Conservation (phyloP, 2,329 filamentous ascomycete species). For the Epichloe sibirici region DNA sequence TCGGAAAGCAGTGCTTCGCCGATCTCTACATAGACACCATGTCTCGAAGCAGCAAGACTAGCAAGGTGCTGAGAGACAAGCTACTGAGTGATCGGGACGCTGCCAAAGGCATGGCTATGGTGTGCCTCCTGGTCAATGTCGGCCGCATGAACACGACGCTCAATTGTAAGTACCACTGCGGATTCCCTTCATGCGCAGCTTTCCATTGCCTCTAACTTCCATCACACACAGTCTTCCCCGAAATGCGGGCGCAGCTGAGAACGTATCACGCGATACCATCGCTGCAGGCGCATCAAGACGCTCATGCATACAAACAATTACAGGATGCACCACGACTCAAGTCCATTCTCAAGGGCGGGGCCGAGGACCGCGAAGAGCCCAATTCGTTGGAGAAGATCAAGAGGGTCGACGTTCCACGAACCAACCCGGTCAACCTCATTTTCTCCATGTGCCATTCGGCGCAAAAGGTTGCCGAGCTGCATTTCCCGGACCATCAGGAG, state of each 20-base stretch:
- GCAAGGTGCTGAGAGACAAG: slow-evolving; percentile 96
- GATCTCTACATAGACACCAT: slow-evolving; percentile 98
- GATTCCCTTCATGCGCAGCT: neutral
- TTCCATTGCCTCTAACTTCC: neutral
- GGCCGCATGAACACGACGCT: slow-evolving; percentile 98
- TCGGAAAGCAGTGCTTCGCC: slow-evolving; percentile 67
- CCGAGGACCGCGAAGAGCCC: slow-evolving; percentile 79
- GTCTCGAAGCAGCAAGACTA: slow-evolving; percentile 97
- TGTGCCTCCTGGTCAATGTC: slow-evolving; percentile 92
- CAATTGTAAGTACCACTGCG: slow-evolving; percentile 57
- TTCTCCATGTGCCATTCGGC: slow-evolving; percentile 88
- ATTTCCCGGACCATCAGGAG: slow-evolving; percentile 75
- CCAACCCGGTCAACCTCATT: slow-evolving; percentile 93
- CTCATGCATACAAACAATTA: slow-evolving; percentile 92
- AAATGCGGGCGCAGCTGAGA: slow-evolving; percentile 94
- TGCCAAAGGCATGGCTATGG: slow-evolving; percentile 98
- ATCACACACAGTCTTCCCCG: slow-evolving; percentile 67
- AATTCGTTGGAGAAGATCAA: slow-evolving; percentile 75
- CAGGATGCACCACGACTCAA: slow-evolving; percentile 94
- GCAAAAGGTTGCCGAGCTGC: slow-evolving; percentile 80
- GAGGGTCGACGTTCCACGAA: slow-evolving; percentile 50
- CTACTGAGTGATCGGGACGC: slow-evolving; percentile 82
- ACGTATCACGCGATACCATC: slow-evolving; percentile 98
- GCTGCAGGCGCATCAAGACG: slow-evolving; percentile 86
- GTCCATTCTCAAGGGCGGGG: slow-evolving; percentile 92